A percentile compares a stretch with the other conserved stretches of the same genome.
Evolutionary conservation across 1,284 basidiomycete genomes (phyloP).

Genomic region (Fomitopsis betulina): DNA sequence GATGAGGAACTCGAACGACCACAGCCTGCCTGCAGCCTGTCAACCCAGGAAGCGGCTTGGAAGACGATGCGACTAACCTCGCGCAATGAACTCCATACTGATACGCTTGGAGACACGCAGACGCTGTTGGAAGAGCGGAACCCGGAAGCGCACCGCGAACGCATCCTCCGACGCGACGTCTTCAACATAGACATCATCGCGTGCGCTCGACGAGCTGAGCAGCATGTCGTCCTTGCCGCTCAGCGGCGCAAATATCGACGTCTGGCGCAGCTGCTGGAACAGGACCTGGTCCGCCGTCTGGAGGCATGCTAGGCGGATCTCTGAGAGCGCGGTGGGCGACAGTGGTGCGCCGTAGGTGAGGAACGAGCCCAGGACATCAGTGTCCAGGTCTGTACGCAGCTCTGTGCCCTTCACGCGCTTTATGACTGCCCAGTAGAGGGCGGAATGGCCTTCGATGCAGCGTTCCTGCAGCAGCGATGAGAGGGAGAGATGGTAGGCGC

Average conservation of each 20-base stretch:
- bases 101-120: slow-evolving; percentile 60
- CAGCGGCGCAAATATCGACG: slow-evolving; percentile 42
- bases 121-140: slow-evolving; percentile 61
- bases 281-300: slow-evolving; percentile 56
- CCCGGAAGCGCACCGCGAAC: slow-evolving; percentile 48
- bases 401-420: slow-evolving; percentile 24
- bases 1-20: slow-evolving; percentile 52
- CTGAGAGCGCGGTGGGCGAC: slow-evolving; percentile 40
- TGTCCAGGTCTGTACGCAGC: slow-evolving; percentile 16
- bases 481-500: slow-evolving; percentile 33
- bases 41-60: neutral
- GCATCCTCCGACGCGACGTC: slow-evolving; percentile 40
- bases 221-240: slow-evolving; percentile 55
- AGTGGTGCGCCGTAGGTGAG: slow-evolving; percentile 54
- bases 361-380: slow-evolving; percentile 40
- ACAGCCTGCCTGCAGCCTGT: slow-evolving; percentile 49
- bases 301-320: slow-evolving; percentile 64
- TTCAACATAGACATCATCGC: slow-evolving; percentile 50
- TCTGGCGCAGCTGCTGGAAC: slow-evolving; percentile 55
- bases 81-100: slow-evolving; percentile 59
- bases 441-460: slow-evolving; percentile 58
- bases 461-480: slow-evolving; percentile 52
- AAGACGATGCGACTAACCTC: slow-evolving; percentile 38
- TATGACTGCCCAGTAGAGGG: slow-evolving; percentile 68
- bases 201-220: slow-evolving; percentile 43